Evolutionary conservation across 192 early-diverging fungal species (phyloP), one percentile per base, ranked within the genome.

Genomic region (Linnemannia hyalina): DNA sequence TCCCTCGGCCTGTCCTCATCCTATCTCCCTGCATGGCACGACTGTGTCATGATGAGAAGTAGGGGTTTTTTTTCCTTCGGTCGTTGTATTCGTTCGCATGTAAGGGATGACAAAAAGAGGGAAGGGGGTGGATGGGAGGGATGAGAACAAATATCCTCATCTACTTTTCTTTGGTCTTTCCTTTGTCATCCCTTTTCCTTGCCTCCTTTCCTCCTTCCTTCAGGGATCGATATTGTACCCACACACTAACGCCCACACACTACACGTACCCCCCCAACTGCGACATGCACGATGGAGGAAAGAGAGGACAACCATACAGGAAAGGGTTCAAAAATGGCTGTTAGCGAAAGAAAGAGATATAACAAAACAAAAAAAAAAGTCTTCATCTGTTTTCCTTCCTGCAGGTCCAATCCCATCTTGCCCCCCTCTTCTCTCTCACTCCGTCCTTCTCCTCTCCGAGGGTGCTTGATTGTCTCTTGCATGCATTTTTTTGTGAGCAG

Each of bases 401-500:
- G 60, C 60, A 65, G 60, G 60, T 65, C 60, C 60, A 32, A 6
- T 35, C 1, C 38, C 6, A 40, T 40, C 38, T 40, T 40, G 38
- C 38, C 3, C 29, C 32, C 10, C 11, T 26, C 60, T 29, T 32
- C 9, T 63, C n/a, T 11, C 60, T 57, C 55, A 1, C 35, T 73
- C 26, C 5, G 49, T 16, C 49, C 18, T 52, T 22, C n/a, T 35
- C 38, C 68, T n/a, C 16, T 55, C 63, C n/a, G 73, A 68, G 70
- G 41, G 72, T 70, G 32, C 44, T 36, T 47, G 36, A 63, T 65
- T 65, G 29, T 65, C 60, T 65, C 60, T 65, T 26, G 60, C 60
- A 32, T 47, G 52, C 46, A 47, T 83, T 79, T 70, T 40, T 68
- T 82, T 29, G 46, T 69, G 38, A 29, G 46, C 32, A 26, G 46